phyloP scores from a whole-genome alignment of 176 grass and related monocot genomes.

The Leersia perrieri region DNA sequence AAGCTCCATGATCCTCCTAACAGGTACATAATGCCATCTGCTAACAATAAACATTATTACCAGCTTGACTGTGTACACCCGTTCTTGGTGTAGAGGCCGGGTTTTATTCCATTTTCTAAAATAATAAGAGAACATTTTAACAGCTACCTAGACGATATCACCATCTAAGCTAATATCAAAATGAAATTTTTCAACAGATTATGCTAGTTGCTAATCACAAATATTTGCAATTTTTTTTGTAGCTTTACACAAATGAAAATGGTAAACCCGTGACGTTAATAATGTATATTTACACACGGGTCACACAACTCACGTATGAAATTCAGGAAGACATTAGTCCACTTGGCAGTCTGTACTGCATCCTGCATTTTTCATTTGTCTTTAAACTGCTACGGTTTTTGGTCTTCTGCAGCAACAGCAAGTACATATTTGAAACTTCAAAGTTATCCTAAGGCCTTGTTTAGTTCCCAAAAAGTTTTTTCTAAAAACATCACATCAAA shows the following conservation, averaged over 20 bases:
- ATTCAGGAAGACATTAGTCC: background rate
- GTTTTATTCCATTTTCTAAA: background rate
- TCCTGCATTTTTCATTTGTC: background rate
- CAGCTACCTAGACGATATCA: background rate
- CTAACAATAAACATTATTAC: background rate
- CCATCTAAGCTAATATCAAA: too few relatives aligned
- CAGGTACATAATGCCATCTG: background rate
- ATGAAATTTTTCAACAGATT: background rate
- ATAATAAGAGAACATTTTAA: background rate
- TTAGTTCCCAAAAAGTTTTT: too few relatives aligned
- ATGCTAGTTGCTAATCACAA: background rate
- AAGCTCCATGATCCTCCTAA: background rate
- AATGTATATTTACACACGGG: background rate
- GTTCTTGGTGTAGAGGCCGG: too few relatives aligned
- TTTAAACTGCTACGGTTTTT: background rate
- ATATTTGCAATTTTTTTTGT: background rate
- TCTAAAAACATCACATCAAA: too few relatives aligned
- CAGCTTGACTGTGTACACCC: too few relatives aligned
- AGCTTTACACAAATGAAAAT: background rate
- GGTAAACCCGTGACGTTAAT: background rate
- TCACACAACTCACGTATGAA: background rate
- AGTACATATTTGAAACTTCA: background rate
- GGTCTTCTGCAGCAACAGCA: background rate
- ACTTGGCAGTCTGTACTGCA: background rate
- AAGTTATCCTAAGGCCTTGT: too few relatives aligned